Base-by-base conservation (phyloP, 139 green algal species). In the Chlamydomonas sp. region DNA sequence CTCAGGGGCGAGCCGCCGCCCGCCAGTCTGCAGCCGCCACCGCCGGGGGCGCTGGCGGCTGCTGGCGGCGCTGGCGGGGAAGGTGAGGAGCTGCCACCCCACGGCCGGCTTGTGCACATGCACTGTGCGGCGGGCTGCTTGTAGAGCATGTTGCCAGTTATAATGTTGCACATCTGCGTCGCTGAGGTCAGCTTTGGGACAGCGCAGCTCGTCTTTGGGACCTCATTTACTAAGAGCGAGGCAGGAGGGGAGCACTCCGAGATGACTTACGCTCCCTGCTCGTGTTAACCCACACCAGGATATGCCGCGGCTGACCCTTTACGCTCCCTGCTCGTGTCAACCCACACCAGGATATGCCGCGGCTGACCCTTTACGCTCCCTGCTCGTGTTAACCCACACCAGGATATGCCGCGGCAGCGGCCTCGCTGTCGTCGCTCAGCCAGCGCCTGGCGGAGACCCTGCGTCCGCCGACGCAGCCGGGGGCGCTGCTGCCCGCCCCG, bases 1-100 rank as follows among this genome's bases (percentile, higher is more conserved):
- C 72, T 91, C 49, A 58, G 69, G 71, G 20, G 78, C 3, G 81
- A 89, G 78, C 77, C 78, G 63, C 83, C 88, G 71, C 78, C 83
- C 2, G 16, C 16, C 20, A 78, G 31, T 17, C 63, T 89, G 83
- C 77, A 80, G 69, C 83, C 88, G 67, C 72, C 16, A 69, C 17
- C 83, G 8, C 58, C 64, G 62, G 80, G 31, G 1, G 61, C 59
- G 1, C 31, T 59, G 9, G 66, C 61, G 3, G 49, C 31, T 49
- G 31, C 31, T 49, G 31, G 31, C 31, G 31, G 31, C 31, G 69
- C 57, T 12, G 63, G 14, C 17, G 3, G 1, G 6, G 10, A 7
- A 20, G 59, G 77, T 68, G 59, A 61, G 31, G 17, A 61, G 14
- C 79, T 76, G 20, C 16, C 2, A 15, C 62, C 12, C 31, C 12